Percentiles rank a stretch among this genome's conserved stretches.
Evolutionary conservation across 2,329 filamentous ascomycete genomes (phyloP).

Genomic region (Fusarium clavum): DNA sequence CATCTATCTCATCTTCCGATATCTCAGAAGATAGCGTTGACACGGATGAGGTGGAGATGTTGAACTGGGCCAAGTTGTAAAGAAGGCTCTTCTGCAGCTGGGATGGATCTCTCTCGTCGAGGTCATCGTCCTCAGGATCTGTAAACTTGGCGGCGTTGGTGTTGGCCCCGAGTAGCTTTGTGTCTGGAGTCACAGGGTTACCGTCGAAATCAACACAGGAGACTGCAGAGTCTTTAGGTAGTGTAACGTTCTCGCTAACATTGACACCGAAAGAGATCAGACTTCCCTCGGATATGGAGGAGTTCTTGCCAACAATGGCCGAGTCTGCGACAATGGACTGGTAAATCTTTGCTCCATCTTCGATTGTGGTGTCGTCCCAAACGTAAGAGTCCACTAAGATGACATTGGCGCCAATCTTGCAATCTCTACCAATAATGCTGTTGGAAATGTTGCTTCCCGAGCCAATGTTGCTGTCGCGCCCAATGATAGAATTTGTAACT

Average conservation of each 20-base stretch:
- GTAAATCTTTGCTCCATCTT: constrained; percentile 76
- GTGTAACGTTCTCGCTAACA: constrained; percentile 70
- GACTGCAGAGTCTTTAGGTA: constrained; percentile 53
- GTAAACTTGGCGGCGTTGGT: constrained; percentile 64
- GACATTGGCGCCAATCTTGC: constrained; percentile 87
- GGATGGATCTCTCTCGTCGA: constrained; percentile 62
- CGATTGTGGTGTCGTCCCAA: constrained; percentile 86
- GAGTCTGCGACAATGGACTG: constrained; percentile 82
- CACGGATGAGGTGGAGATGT: constrained; percentile 66
- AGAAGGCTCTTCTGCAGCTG: constrained; percentile 66
- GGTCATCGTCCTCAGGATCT: constrained; percentile 61
- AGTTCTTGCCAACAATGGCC: constrained; percentile 76
- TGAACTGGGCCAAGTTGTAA: constrained; percentile 64
- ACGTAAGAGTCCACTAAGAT: constrained; percentile 83
- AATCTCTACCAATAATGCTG: constrained; percentile 85
- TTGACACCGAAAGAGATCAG: constrained; percentile 83
- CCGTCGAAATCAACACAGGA: constrained; percentile 54
- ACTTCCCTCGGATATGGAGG: constrained; percentile 76
- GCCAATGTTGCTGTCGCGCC: constrained; percentile 79
- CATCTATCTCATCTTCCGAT: constrained; percentile 73
- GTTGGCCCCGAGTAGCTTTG: constrained; percentile 59
- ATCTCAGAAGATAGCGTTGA: constrained; percentile 73
- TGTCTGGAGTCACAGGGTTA: constrained; percentile 55
- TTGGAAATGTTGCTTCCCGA: constrained; percentile 76
- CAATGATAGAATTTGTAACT: constrained; percentile 79